Base-by-base conservation (phyloP, 176 grass and related monocot species). In the Oryza glumipatula region DNA sequence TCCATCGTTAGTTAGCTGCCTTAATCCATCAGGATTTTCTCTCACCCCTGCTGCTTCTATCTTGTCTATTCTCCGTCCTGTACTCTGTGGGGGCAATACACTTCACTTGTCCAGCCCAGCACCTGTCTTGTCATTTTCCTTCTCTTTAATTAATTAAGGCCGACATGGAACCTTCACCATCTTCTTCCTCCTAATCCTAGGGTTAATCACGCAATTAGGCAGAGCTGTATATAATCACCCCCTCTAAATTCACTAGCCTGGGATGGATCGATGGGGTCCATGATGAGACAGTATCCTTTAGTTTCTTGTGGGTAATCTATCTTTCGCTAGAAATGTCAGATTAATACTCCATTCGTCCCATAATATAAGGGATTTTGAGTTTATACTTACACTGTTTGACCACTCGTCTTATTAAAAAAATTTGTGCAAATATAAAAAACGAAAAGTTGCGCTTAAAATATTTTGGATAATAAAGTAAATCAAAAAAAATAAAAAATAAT, bases 41-140 rank as follows among this genome's bases (percentile, higher is more conserved):
- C 39, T 7, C 16, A 4, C 14, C 24, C 17, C 9, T n/a, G 21
- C 39, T 65, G 19, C 38, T 47, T 72, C 43, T 24, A 44, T 8
- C 74, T 44, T 76, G 82, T 85, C 83, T 28, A 70, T 46, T 63
- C 23, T 21, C 35, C 68, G 13, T 4, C 58, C 7, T 63, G 21
- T 63, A 44, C 43, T n/a, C 58, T 24, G 17, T 63, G 36, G 67
- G 74, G 75, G 49, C 19, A n/a, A 10, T 63, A n/a, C 33, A 66
- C 24, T 22, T 58, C 54, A 21, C 9, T 47, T 36, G 66, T 56
- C 36, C 51, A 32, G 75, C 32, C 10, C 48, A 65, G 76, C 48
- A 82, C 35, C 76, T 77, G 2, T 0, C 65, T 51, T 77, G 66
- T 82, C 72, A 28, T 63, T 77, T 49, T 76, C 63, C 46, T 19